These are phyloP conservation scores for Rhizopogon roseolus DNA, from an alignment of 768 basidiomycete genomes.

Conservation along the genomic window DNA sequence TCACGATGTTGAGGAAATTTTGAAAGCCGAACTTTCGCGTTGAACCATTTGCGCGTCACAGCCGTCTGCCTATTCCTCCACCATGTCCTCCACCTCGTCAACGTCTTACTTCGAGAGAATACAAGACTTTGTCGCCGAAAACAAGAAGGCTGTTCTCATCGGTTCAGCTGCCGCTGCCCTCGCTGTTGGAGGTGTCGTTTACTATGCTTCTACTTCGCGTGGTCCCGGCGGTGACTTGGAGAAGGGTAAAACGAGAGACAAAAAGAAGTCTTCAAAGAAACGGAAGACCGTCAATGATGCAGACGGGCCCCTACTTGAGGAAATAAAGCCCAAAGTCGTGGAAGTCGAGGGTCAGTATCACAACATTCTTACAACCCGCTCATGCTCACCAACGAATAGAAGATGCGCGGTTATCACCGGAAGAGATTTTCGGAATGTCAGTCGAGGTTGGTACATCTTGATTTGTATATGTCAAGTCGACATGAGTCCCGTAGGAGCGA, in stretches of 20 bases:
- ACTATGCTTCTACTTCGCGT: constrained; percentile 53
- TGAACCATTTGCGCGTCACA: not conserved
- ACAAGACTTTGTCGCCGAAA: constrained; percentile 65
- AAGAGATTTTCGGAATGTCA: constrained; percentile 54
- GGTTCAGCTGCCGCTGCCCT: constrained; percentile 67
- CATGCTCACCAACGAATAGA: constrained; percentile 22
- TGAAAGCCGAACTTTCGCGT: not conserved
- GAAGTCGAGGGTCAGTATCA: constrained; percentile 26
- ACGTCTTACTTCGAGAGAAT: constrained; percentile 53
- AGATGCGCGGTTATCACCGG: constrained; percentile 41
- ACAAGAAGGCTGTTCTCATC: constrained; percentile 72
- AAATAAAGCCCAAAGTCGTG: constrained; percentile 46
- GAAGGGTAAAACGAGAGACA: constrained; percentile 46
- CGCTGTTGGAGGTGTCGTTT: constrained; percentile 72
- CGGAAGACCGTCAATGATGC: constrained; percentile 50
- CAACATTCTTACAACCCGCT: not conserved
- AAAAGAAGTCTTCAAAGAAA: constrained; percentile 52
- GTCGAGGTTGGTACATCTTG: constrained; percentile 41
- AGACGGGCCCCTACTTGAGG: constrained; percentile 80
- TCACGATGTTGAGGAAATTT: not conserved
- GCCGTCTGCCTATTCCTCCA: not conserved
- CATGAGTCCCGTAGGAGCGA: constrained; percentile 48
- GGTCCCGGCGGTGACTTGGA: constrained; percentile 34
- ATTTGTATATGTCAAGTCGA: not conserved
- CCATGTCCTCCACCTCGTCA: constrained; percentile 15